Base-by-base conservation (phyloP, 2,329 filamentous ascomycete species). In the Pseudogymnoascus sp. region DNA sequence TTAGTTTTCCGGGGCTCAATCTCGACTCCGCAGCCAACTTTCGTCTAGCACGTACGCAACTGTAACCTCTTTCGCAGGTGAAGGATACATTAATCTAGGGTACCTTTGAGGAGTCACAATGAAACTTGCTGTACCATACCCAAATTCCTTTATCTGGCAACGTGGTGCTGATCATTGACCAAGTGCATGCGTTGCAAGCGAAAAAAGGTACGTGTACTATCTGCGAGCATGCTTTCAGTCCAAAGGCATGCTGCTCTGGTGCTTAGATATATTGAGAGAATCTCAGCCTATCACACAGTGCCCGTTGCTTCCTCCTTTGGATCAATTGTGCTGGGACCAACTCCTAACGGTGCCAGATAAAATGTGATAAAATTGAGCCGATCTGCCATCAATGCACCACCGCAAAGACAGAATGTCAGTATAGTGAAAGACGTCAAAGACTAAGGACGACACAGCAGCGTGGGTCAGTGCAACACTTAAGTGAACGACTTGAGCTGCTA, bases 401-500 rank as follows among this genome's bases (percentile, higher is more conserved):
- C 28, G 46, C 46, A 56, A 56, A 56, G 10, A 33, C 46, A 33
- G 46, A 56, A 56, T 56, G 46, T 11, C 46, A 56, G 26, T 56
- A 56, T 33, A 28, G 26, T 19, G 46, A 56, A 56, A 56, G 46
- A 33, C 46, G 46, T 33, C 46, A 56, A 56, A 56, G 46, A 33
- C 10, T 6, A 56, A 33, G 46, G 46, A 11, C 16, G n/a, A 31
- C 10, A 6, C 46, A 11, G n/a, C 46, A 56, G 46, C 46, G 10
- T 56, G 46, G 46, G 46, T 56, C 46, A 56, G 11, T 56, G 26
- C 46, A 33, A 33, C 10, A 56, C 46, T 56, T 56, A 3, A 56
- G 46, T 56, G 46, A 56, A 56, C 46, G 46, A 33, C 46, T 56
- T 56, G 46, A 56, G 46, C 46, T 12, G 46, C 26, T 56, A 11